Evolutionary conservation across 495 filamentous ascomycete genomes (phyloP).

Genomic region (Amphirosellinia nigrospora): DNA sequence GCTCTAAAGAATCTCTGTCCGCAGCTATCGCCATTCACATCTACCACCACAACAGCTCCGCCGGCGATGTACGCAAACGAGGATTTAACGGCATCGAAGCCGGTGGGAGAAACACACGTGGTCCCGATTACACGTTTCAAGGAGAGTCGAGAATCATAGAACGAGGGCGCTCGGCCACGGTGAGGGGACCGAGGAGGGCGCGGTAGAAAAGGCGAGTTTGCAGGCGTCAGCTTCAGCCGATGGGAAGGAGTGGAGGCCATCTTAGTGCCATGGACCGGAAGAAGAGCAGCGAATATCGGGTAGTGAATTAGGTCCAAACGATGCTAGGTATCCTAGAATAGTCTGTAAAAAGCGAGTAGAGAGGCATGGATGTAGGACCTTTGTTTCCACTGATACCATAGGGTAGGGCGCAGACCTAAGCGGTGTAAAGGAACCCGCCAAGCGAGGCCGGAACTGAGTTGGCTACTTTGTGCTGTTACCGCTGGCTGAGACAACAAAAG

Average conservation of each 20-base stretch:
- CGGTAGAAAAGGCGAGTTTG: constrained; percentile 74
- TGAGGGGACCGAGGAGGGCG: constrained; percentile 67
- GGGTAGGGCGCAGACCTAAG: background rate
- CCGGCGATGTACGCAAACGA: constrained; percentile 91
- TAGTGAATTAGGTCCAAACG: constrained; percentile 25
- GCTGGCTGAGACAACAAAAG: background rate
- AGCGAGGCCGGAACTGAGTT: background rate
- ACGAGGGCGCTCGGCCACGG: constrained; percentile 50
- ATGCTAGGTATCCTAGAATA: constrained; percentile 35
- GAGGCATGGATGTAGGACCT: constrained; percentile 31
- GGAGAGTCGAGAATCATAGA: constrained; percentile 63
- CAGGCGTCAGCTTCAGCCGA: constrained; percentile 77
- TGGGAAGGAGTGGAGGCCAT: constrained; percentile 65
- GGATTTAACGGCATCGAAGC: constrained; percentile 79
- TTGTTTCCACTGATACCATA: constrained; percentile 11
- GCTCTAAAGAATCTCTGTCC: constrained; percentile 91
- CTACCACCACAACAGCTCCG: constrained; percentile 88
- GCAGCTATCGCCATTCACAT: constrained; percentile 74
- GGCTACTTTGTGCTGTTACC: background rate
- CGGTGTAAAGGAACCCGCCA: background rate
- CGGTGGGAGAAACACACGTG: constrained; percentile 81
- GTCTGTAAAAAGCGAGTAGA: constrained; percentile 29
- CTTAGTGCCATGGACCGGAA: constrained; percentile 57
- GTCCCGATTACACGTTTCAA: constrained; percentile 87
- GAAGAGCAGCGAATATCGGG: constrained; percentile 14